Evolutionary conservation across 352 stramenopile genomes (phyloP).

Genomic region (Phytophthora quininea): DNA sequence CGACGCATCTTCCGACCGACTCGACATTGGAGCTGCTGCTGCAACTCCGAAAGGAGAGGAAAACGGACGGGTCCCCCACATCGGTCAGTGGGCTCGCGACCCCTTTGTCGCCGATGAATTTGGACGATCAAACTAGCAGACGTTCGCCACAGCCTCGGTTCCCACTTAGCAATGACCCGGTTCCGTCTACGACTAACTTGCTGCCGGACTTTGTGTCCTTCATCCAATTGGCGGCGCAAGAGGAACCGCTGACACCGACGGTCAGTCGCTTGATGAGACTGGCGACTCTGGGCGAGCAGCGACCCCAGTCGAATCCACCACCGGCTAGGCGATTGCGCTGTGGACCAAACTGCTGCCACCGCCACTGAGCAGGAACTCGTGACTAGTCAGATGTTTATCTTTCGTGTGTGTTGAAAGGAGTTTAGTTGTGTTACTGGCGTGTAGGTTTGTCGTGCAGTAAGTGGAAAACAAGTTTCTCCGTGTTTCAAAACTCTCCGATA

Average conservation of each 20-base stretch:
- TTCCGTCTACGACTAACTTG: background rate
- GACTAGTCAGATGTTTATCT: too few relatives aligned
- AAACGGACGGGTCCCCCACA: constrained; percentile 12
- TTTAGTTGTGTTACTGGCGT: too few relatives aligned
- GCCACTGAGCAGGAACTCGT: too few relatives aligned
- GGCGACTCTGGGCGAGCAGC: too few relatives aligned
- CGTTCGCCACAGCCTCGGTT: constrained; percentile 1
- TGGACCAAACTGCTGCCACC: too few relatives aligned
- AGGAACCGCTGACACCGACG: constrained; percentile 2
- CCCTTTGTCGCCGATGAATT: background rate
- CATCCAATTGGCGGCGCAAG: constrained; percentile 15
- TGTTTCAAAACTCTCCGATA: too few relatives aligned
- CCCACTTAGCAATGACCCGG: background rate
- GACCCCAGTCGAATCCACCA: too few relatives aligned
- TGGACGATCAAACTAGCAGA: background rate
- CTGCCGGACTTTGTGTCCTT: constrained; percentile 18
- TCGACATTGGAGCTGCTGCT: constrained; percentile 22
- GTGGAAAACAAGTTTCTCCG: too few relatives aligned
- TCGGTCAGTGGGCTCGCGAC: constrained; percentile 14
- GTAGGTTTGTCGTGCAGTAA: too few relatives aligned
- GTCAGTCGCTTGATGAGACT: background rate
- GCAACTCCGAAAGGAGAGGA: constrained; percentile 9
- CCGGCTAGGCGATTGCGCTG: too few relatives aligned
- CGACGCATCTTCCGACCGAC: background rate
- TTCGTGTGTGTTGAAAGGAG: too few relatives aligned